Conservation (phyloP, 345 rosid species). For the Melastoma malabathricum region DNA sequence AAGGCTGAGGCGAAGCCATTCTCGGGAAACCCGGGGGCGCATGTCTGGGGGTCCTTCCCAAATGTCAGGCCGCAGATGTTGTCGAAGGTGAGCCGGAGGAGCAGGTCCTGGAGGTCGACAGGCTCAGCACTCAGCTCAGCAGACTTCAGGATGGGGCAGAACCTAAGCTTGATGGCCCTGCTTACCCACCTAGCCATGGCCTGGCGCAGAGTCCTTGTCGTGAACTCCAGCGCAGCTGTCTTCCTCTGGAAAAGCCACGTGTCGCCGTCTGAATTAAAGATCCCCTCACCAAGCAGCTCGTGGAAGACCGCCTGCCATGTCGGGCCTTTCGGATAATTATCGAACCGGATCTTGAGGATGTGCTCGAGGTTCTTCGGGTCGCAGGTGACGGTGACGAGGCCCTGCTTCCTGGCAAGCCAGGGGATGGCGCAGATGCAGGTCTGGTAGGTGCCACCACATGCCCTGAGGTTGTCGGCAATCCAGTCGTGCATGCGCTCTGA, state of each 20-base stretch:
- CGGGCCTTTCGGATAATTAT: constrained; percentile 94
- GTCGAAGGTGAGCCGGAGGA: constrained; percentile 90
- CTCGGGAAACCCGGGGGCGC: constrained; percentile 56
- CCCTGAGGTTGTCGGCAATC: constrained; percentile 89
- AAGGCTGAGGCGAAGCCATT: constrained; percentile 70
- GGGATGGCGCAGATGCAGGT: constrained; percentile 92
- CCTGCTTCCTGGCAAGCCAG: constrained; percentile 64
- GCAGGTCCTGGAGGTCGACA: constrained; percentile 72
- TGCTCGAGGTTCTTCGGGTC: constrained; percentile 86
- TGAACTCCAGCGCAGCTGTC: constrained; percentile 93
- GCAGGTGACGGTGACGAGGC: constrained; percentile 95
- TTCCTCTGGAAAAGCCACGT: constrained; percentile 94
- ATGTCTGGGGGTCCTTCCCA: constrained; percentile 88
- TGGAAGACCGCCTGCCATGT: constrained; percentile 96
- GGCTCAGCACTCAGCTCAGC: constrained; percentile 37
- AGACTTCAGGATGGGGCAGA: constrained; percentile 52
- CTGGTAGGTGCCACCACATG: constrained; percentile 94
- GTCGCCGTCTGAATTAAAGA: constrained; percentile 85
- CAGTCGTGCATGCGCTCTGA: constrained; percentile 90
- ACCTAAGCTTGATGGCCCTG: constrained; percentile 55
- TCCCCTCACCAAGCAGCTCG: constrained; percentile 83
- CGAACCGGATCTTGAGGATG: constrained; percentile 68
- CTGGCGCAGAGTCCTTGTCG: constrained; percentile 90
- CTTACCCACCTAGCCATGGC: constrained; percentile 98
- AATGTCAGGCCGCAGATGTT: constrained; percentile 90